Evolutionary conservation across 75 land plant species (phyloP).

Genomic region (Isoetes taiwanensis): DNA sequence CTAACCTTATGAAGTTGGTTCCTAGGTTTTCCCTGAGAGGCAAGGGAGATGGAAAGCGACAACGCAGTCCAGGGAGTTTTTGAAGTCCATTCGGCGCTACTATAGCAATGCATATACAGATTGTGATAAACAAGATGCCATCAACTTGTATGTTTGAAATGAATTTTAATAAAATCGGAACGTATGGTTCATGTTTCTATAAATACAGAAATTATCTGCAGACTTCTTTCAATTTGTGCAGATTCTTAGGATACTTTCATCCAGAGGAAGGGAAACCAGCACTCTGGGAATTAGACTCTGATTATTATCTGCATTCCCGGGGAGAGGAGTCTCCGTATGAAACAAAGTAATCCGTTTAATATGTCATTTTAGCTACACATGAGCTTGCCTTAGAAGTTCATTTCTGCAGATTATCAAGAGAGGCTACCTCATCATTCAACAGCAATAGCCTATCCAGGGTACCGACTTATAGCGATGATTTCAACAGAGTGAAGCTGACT

Average conservation of each 20-base stretch:
- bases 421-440: no score
- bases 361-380: no score
- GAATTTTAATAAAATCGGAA: neutral
- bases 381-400: no score
- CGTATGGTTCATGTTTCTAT: no score
- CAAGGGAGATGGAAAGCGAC: constrained; percentile 99
- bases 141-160: constrained; percentile 52
- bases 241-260: constrained; percentile 88
- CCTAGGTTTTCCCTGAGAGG: constrained; percentile 97
- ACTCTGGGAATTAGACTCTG: constrained; percentile 92
- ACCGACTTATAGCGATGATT: neutral
- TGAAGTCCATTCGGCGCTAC: constrained; percentile 83
- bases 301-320: constrained; percentile 86
- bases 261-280: constrained; percentile 97
- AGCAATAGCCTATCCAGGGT: no score
- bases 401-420: no score
- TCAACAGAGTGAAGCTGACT: neutral
- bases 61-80: constrained; percentile 84
- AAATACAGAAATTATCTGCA: no score
- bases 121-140: constrained; percentile 98
- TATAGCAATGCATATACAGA: constrained; percentile 98
- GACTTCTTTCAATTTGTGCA: no score
- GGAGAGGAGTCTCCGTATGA: constrained; percentile 48
- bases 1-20: no score
- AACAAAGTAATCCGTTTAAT: constrained; percentile 31